These are phyloP conservation scores for Colletotrichum aenigma DNA, from an alignment of 2,329 filamentous ascomycete genomes.

Conservation along the genomic window DNA sequence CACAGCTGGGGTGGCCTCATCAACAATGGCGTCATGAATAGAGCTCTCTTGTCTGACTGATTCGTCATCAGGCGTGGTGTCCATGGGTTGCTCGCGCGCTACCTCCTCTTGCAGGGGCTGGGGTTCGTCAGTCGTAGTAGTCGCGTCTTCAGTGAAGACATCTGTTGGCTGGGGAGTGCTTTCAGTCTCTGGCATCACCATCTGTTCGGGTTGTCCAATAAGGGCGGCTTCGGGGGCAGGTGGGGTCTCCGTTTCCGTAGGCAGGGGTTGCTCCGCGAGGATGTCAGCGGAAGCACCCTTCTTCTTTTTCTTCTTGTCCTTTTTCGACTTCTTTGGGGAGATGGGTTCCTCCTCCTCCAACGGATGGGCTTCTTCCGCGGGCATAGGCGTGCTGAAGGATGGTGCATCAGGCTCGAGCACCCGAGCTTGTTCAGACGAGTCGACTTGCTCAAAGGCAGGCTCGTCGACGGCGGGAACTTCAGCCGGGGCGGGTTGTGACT, in stretches of 20 bases:
- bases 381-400: neutral
- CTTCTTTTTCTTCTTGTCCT: constrained; percentile 15
- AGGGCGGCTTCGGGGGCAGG: neutral
- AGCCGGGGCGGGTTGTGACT: neutral
- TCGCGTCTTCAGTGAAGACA: neutral
- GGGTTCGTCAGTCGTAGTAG: neutral
- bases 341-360: neutral
- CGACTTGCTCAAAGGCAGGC: neutral
- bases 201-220: neutral
- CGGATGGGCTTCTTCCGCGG: neutral
- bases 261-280: neutral
- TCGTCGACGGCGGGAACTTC: neutral
- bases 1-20: neutral
- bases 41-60: neutral
- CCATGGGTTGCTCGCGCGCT: neutral
- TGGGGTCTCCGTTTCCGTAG: neutral
- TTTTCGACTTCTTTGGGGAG: constrained; percentile 27
- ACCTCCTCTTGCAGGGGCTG: neutral
- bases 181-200: neutral
- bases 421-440: neutral
- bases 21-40: neutral
- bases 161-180: neutral
- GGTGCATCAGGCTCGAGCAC: neutral
- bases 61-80: neutral
- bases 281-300: neutral